Evolutionary conservation across 176 grass and related monocot species (phyloP).

Genomic region (Carex cristatella): DNA sequence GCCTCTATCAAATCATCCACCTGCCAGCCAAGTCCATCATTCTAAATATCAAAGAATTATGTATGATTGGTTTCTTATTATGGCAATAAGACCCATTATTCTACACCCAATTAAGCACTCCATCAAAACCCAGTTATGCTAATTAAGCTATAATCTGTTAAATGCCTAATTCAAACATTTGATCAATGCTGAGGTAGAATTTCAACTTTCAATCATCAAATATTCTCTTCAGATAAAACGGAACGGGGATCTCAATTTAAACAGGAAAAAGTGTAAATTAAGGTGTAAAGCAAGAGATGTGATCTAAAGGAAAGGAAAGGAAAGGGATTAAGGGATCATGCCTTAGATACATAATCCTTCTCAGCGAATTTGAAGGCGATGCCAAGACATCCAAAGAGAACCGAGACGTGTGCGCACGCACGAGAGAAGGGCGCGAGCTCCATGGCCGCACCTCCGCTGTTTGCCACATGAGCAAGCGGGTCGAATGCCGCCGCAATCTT

Average conservation of each 20-base stretch:
- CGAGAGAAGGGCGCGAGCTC: conserved; percentile 55
- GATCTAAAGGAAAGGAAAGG: not conserved
- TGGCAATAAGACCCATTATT: not conserved
- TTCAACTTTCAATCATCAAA: not conserved
- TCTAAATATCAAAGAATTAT: not conserved
- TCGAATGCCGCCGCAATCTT: conserved; percentile 71
- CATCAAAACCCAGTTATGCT: not conserved
- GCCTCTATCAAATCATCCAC: conserved; percentile 71
- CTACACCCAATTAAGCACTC: not conserved
- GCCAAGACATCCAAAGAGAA: conserved; percentile 88
- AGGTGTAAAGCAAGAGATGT: not conserved
- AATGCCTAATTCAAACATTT: not conserved
- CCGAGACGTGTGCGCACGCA: conserved; percentile 80
- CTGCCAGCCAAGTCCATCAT: conserved; percentile 24
- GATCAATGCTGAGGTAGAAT: not conserved
- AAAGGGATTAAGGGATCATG: not conserved
- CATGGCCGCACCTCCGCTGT: conserved; percentile 32
- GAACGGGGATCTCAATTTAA: not conserved
- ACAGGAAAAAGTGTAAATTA: not conserved
- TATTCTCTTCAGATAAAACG: not conserved
- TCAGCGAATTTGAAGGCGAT: conserved; percentile 98
- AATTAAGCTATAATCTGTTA: not conserved
- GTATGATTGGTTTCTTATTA: not conserved
- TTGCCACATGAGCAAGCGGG: conserved; percentile 45
- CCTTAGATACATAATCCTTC: conserved; percentile 98